Conservation (phyloP, 1,284 basidiomycete species). For the Laetiporus sulphureus region DNA sequence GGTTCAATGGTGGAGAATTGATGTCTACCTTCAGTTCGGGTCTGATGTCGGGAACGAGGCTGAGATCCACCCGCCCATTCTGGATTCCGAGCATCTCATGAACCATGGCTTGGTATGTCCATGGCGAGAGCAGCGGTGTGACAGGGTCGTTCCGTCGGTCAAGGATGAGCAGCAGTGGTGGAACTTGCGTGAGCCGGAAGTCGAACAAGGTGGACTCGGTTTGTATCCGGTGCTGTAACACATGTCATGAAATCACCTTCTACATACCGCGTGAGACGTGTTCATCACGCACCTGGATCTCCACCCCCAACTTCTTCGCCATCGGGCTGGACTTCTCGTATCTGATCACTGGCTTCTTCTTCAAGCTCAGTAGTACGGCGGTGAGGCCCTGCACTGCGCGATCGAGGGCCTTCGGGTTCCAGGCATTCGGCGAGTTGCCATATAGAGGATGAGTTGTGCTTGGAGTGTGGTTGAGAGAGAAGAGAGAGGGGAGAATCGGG, state of each 20-base stretch:
- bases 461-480: conserved; percentile 82
- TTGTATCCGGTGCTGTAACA: conserved; percentile 60
- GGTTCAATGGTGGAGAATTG: conserved; percentile 1
- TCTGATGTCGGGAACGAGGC: conserved; percentile 79
- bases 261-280: too few species aligned
- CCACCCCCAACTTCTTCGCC: conserved; percentile 84
- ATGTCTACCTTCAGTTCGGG: conserved; percentile 76
- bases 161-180: conserved; percentile 70
- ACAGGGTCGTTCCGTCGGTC: conserved; percentile 97
- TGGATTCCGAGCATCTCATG: conserved; percentile 93
- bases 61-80: conserved; percentile 88
- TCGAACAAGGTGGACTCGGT: conserved; percentile 70
- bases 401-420: conserved; percentile 74
- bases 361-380: conserved; percentile 87
- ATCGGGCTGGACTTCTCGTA: conserved; percentile 93
- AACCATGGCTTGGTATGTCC: conserved; percentile 99
- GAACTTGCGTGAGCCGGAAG: conserved; percentile 69
- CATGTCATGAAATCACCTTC: neutral
- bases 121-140: conserved; percentile 94
- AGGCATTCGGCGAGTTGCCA: conserved; percentile 55
- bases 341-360: conserved; percentile 91
- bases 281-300: conserved; percentile 62
- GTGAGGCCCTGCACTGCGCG: conserved; percentile 79
- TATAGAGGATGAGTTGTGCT: conserved; percentile 58
- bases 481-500: conserved; percentile 81